These are phyloP conservation scores for Garcia nutans DNA, from an alignment of 345 rosid species.

Conservation along the genomic window DNA sequence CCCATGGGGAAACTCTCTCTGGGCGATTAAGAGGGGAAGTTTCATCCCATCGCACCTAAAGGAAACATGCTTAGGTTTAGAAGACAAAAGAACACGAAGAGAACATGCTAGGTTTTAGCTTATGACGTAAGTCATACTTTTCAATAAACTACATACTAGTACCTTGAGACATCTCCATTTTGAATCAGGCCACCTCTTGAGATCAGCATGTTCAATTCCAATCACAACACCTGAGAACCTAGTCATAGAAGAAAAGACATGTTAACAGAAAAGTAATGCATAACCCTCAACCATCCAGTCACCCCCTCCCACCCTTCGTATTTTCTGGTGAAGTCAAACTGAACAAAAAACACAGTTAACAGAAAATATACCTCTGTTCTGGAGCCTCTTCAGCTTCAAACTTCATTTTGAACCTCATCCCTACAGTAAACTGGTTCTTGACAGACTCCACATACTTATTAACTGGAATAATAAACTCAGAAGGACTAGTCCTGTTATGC, in stretches of 20 bases:
- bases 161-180: slow-evolving; percentile 92
- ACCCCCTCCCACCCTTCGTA: neutral
- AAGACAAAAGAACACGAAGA: neutral
- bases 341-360: neutral
- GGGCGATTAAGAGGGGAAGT: slow-evolving; percentile 66
- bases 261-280: neutral
- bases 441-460: slow-evolving; percentile 72
- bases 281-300: neutral
- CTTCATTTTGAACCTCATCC: slow-evolving; percentile 92
- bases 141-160: neutral
- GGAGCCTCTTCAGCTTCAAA: slow-evolving; percentile 95
- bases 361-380: slow-evolving; percentile 58
- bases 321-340: neutral
- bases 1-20: slow-evolving; percentile 91
- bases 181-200: slow-evolving; percentile 59
- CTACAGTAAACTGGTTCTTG: slow-evolving; percentile 62
- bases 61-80: slow-evolving; percentile 13
- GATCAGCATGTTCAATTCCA: slow-evolving; percentile 65
- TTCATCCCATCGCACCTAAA: slow-evolving; percentile 90
- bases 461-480: slow-evolving; percentile 82
- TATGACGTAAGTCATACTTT: neutral
- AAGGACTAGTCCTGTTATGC: slow-evolving; percentile 67
- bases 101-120: no score
- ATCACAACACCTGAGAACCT: slow-evolving; percentile 84
- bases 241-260: neutral